Percentiles rank a stretch among this genome's conserved stretches.
These are phyloP conservation scores for Alternaria ventricosa DNA, from an alignment of 2,329 filamentous ascomycete species.

Conservation along the genomic window DNA sequence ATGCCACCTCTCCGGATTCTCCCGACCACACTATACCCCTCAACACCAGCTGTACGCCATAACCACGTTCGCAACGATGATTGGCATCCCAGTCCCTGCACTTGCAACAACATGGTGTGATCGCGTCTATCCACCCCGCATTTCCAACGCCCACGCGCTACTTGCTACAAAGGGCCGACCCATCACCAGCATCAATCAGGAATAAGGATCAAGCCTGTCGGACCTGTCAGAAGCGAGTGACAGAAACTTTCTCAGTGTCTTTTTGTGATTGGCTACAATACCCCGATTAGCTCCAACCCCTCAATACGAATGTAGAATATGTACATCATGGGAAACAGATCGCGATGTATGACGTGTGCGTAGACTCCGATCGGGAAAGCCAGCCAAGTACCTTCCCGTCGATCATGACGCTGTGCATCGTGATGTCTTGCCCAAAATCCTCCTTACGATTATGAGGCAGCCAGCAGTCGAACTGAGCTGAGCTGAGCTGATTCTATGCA, in stretches of 20 bases:
- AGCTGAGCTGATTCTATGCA: no score
- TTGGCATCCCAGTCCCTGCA: slow-evolving; percentile 2
- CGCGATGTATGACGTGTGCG: slow-evolving; percentile 2
- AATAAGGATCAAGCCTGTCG: background rate
- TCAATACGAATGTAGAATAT: background rate
- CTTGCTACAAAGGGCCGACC: background rate
- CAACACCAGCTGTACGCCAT: background rate
- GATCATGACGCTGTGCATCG: slow-evolving; percentile 4
- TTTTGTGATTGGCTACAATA: background rate
- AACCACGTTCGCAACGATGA: background rate
- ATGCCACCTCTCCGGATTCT: slow-evolving; percentile 9
- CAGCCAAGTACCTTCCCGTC: background rate
- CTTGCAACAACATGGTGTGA: slow-evolving; percentile 27
- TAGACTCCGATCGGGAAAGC: background rate
- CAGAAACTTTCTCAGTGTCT: background rate
- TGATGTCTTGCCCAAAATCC: background rate
- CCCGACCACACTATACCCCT: slow-evolving; percentile 5
- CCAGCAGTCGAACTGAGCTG: no score
- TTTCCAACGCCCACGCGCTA: background rate
- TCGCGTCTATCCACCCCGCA: slow-evolving; percentile 6
- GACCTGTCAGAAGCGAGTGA: background rate
- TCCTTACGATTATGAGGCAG: no score
- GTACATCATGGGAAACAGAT: background rate
- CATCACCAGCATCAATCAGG: background rate
- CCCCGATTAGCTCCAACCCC: background rate